Percentiles rank a stretch among this genome's conserved stretches.
Evolutionary conservation across 208 protist species (phyloP).

Genomic region (Phytomonas francai): DNA sequence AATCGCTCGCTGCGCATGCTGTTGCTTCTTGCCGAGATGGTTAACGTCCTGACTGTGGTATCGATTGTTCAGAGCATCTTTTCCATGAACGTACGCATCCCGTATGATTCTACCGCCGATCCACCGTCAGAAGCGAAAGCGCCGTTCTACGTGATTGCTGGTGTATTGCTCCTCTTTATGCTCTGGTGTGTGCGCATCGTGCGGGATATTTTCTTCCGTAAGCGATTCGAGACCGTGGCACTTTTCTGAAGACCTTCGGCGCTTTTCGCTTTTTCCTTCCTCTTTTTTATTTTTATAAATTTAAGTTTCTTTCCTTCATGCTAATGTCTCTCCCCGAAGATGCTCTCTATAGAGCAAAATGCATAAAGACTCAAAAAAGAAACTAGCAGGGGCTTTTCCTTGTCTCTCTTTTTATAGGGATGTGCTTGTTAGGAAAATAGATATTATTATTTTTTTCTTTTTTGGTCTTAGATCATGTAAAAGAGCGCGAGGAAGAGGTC

Average conservation of each 20-base stretch:
- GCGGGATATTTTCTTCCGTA: slow-evolving; percentile 27
- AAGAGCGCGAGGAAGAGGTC: not conserved
- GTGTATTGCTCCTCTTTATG: slow-evolving; percentile 36
- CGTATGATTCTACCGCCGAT: slow-evolving; percentile 48
- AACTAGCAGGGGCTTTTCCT: not conserved
- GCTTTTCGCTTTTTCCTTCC: slow-evolving; percentile 2
- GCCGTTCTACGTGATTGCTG: slow-evolving; percentile 61
- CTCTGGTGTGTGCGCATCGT: slow-evolving; percentile 25
- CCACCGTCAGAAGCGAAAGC: slow-evolving; percentile 27
- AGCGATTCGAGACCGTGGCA: slow-evolving; percentile 48
- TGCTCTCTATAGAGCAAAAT: not conserved
- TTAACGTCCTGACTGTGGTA: slow-evolving; percentile 80
- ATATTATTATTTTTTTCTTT: not conserved
- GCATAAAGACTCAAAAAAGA: not conserved
- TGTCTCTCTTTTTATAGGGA: not conserved
- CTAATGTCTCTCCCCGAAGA: not conserved
- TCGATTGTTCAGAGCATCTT: slow-evolving; percentile 73
- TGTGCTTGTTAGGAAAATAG: not conserved
- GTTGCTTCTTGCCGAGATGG: slow-evolving; percentile 58
- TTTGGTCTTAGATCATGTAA: not conserved
- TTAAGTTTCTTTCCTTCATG: slow-evolving; percentile 12
- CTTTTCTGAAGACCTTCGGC: slow-evolving; percentile 25
- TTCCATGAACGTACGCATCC: slow-evolving; percentile 73
- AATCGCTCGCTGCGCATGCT: slow-evolving; percentile 73
- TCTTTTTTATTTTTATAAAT: slow-evolving; percentile 9